A percentile compares a stretch with the other conserved stretches of the same genome.
phyloP scores from a whole-genome alignment of 2,329 filamentous ascomycete species.

The Metarhizium robertsii region DNA sequence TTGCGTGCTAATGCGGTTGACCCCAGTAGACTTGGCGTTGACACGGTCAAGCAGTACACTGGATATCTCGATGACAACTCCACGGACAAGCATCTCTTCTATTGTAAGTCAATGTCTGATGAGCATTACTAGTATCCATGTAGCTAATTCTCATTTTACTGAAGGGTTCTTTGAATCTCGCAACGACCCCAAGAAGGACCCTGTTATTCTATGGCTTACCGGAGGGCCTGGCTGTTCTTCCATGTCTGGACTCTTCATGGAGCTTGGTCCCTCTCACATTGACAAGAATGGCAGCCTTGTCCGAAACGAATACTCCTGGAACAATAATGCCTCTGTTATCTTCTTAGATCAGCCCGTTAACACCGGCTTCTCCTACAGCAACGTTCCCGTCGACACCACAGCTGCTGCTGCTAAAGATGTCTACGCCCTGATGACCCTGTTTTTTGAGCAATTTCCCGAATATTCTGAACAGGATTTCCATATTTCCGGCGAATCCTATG shows the following conservation, averaged over 20 bases:
- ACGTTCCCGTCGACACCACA: constrained; percentile 79
- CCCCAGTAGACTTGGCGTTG: constrained; percentile 71
- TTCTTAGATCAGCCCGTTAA: constrained; percentile 99
- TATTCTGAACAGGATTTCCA: constrained; percentile 93
- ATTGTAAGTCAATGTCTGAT: constrained; percentile 55
- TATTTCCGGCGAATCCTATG: constrained; percentile 90
- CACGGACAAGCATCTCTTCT: constrained; percentile 95
- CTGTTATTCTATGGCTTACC: constrained; percentile 88
- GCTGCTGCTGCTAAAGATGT: constrained; percentile 93
- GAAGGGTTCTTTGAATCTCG: constrained; percentile 97
- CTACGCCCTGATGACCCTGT: constrained; percentile 89
- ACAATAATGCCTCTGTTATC: constrained; percentile 93
- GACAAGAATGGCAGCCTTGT: constrained; percentile 71
- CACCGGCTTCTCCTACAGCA: constrained; percentile 94
- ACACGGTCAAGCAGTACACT: constrained; percentile 93
- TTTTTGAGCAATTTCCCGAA: constrained; percentile 97
- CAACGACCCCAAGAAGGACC: constrained; percentile 92
- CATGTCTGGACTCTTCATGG: constrained; percentile 90
- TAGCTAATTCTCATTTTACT: background rate
- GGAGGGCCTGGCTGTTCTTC: constrained; percentile 94
- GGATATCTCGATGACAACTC: constrained; percentile 94
- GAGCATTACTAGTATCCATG: background rate
- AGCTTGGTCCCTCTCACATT: constrained; percentile 82
- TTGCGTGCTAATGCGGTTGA: constrained; percentile 85
- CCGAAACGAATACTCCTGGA: constrained; percentile 87